phyloP scores from a whole-genome alignment of 1,284 basidiomycete genomes.

The Ganoderma lucidum region DNA sequence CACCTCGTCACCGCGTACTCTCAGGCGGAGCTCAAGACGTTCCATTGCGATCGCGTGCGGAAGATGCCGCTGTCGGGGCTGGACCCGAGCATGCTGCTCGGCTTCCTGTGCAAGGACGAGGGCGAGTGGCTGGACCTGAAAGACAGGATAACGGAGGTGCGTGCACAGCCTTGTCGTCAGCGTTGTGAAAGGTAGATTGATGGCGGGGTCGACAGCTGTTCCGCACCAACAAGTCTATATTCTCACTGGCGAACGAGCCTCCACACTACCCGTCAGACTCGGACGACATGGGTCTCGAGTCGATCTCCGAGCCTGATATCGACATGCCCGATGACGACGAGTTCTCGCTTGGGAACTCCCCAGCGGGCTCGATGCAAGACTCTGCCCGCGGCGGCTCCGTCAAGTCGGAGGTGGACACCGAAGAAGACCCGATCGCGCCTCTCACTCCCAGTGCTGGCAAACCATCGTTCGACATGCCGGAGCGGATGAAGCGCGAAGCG shows the following conservation, averaged over 20 bases:
- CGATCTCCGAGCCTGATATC: conserved; percentile 77
- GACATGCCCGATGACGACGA: conserved; percentile 56
- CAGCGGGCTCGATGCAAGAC: conserved; percentile 36
- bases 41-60: conserved; percentile 92
- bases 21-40: conserved; percentile 79
- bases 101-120: conserved; percentile 88
- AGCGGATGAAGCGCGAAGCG: conserved; percentile 31
- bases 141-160: conserved; percentile 73
- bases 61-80: conserved; percentile 93
- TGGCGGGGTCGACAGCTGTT: conserved; percentile 42
- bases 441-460: conserved; percentile 65
- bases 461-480: conserved; percentile 50
- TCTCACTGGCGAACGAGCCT: conserved; percentile 86
- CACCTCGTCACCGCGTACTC: conserved; percentile 75
- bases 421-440: conserved; percentile 72
- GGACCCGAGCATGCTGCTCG: conserved; percentile 97
- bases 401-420: conserved; percentile 64
- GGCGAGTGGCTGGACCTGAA: conserved; percentile 87
- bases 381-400: conserved; percentile 36
- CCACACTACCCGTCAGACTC: conserved; percentile 81
- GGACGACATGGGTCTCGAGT: conserved; percentile 83
- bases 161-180: neutral
- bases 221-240: conserved; percentile 78
- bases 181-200: neutral
- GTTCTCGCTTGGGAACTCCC: conserved; percentile 51